Evolutionary conservation across 2,329 filamentous ascomycete genomes (phyloP), one percentile per base, ranked within the genome.

Genomic region (Purpureocillium lavendulum): DNA sequence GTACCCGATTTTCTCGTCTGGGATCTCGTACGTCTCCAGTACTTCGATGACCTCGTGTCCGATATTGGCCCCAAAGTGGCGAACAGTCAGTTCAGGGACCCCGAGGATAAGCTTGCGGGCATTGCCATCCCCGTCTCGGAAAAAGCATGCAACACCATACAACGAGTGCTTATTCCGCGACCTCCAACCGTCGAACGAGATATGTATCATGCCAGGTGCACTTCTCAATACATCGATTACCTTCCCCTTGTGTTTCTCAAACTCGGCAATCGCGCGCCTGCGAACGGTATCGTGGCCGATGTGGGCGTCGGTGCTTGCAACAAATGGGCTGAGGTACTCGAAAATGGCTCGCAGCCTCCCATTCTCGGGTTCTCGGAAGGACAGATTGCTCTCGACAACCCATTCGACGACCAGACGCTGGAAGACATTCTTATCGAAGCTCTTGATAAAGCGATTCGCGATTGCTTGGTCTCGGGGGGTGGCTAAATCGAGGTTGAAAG

Each of bases 271-370:
- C 14, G 6, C 12, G 14, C 12, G 13, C 36, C 8, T 16, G 21
- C 6, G 11, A 14, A n/a, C 7, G 21, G 29, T 28, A 31, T 15
- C 29, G 18, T 11, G 7, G 30, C 6, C 15, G 16, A 12, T 38
- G 18, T 38, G 16, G 15, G 42, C 42, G 14, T 44, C 30, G 11
- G 30, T 12, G 26, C 15, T 35, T 30, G 21, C 18, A 30, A 45
- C 33, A 12, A n/a, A 33, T 15, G 38, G 42, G 36, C 45, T 47
- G 21, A 44, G 40, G 31, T 47, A 45, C 17, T 44, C 38, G 38
- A 44, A 47, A 24, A 42, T 38, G 8, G n/a, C 32, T 24, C 31
- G 40, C 10, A 44, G 38, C 11, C 32, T 12, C 12, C 16, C 7
- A 15, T 44, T 7, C 28, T 44, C 36, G n/a, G 35, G 26, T 14